A percentile compares a stretch with the other conserved stretches of the same genome.
These are phyloP conservation scores for Pseudozyma flocculosa DNA, from an alignment of 1,284 basidiomycete genomes.

Conservation along the genomic window DNA sequence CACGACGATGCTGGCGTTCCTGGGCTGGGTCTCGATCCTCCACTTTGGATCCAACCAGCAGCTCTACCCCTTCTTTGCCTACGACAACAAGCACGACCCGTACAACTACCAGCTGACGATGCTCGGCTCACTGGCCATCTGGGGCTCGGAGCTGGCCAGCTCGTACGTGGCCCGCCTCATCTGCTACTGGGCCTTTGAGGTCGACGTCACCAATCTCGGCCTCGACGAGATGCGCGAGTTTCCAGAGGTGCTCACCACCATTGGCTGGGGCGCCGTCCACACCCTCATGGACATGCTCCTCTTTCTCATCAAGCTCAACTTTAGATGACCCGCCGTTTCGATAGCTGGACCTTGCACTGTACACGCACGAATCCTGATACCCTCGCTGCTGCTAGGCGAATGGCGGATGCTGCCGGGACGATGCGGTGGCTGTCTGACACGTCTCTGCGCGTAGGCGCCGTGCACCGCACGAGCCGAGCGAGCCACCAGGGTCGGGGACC, in stretches of 20 bases:
- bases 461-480: no score
- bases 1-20: slow-evolving; percentile 61
- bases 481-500: no score
- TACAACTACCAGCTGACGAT: slow-evolving; percentile 66
- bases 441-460: no score
- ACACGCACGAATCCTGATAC: no score
- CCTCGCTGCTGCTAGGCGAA: no score
- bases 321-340: slow-evolving; percentile 12
- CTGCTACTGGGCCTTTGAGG: slow-evolving; percentile 60
- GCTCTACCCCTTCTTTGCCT: slow-evolving; percentile 65
- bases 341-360: no score
- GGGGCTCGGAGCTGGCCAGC: slow-evolving; percentile 63
- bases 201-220: slow-evolving; percentile 63
- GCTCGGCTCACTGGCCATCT: slow-evolving; percentile 63
- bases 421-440: no score
- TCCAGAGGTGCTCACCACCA: slow-evolving; percentile 59
- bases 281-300: slow-evolving; percentile 65
- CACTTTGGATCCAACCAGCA: slow-evolving; percentile 64
- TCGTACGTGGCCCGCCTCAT: slow-evolving; percentile 61
- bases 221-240: slow-evolving; percentile 64
- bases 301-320: slow-evolving; percentile 59
- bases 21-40: slow-evolving; percentile 61
- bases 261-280: slow-evolving; percentile 63
- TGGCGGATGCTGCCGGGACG: no score
- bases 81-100: slow-evolving; percentile 62